A percentile compares a stretch with the other conserved stretches of the same genome.
Evolutionary conservation across 225 moss, liverwort and hornwort genomes (phyloP).

Genomic region (Pseudoscleropodium purum): DNA sequence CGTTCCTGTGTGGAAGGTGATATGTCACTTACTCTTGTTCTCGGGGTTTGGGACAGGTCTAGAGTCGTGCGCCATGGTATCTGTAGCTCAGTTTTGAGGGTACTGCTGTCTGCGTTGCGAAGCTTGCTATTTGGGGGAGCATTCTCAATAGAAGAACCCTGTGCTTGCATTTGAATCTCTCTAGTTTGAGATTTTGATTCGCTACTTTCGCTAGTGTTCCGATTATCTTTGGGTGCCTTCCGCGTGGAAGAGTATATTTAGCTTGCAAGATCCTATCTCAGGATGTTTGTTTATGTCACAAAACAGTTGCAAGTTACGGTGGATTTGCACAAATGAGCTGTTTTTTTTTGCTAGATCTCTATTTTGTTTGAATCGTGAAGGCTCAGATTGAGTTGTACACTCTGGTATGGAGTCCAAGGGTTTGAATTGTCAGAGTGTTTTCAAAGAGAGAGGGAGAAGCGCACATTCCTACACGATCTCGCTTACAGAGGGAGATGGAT

Average conservation of each 20-base stretch:
- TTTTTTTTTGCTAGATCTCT: neutral
- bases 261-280: neutral
- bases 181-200: neutral
- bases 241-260: neutral
- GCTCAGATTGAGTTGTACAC: neutral
- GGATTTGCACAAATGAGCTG: neutral
- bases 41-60: neutral
- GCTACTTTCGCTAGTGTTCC: too few species aligned
- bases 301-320: neutral
- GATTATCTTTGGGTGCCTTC: too few species aligned
- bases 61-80: neutral
- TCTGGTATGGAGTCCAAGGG: neutral
- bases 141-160: too few species aligned
- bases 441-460: neutral
- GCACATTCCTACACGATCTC: neutral
- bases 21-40: neutral
- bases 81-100: neutral
- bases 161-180: neutral
- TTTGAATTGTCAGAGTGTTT: neutral
- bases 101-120: neutral
- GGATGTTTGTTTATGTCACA: neutral
- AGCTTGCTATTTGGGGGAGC: neutral
- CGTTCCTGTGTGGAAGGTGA: neutral
- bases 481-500: neutral
- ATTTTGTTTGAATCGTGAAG: neutral